A percentile compares a stretch with the other conserved stretches of the same genome.
Evolutionary conservation across 192 early-diverging fungal species (phyloP).

Genomic region (Mycoemilia scoparia): DNA sequence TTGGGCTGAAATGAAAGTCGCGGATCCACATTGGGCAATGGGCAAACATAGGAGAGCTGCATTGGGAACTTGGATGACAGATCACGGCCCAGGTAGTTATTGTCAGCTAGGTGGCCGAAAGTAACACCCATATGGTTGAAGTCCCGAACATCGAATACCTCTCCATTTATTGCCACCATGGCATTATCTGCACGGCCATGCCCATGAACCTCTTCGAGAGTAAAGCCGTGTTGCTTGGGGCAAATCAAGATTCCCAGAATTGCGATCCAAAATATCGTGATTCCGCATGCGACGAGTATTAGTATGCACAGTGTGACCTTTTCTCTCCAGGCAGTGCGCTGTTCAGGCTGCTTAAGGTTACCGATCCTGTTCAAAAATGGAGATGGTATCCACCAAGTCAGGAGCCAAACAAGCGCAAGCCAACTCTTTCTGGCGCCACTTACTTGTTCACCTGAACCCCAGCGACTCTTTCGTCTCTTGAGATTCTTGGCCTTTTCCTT

Average conservation of each 20-base stretch:
- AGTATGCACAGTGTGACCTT: conserved; percentile 80
- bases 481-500: conserved; percentile 28
- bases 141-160: conserved; percentile 58
- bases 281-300: conserved; percentile 51
- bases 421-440: conserved; percentile 57
- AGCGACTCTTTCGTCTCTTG: conserved; percentile 26
- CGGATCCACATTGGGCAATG: conserved; percentile 30
- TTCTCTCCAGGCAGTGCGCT: conserved; percentile 90
- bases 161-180: conserved; percentile 51
- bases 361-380: conserved; percentile 48
- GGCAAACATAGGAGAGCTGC: conserved; percentile 35
- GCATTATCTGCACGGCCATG: conserved; percentile 39
- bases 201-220: conserved; percentile 41
- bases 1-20: conserved; percentile 29
- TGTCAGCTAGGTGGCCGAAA: conserved; percentile 24
- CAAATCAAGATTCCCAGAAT: conserved; percentile 53
- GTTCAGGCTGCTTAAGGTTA: conserved; percentile 52
- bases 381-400: conserved; percentile 63
- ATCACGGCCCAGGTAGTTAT: conserved; percentile 48
- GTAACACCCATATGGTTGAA: conserved; percentile 37
- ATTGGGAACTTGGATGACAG: conserved; percentile 50
- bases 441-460: conserved; percentile 14
- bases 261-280: conserved; percentile 73
- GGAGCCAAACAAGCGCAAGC: conserved; percentile 60
- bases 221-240: conserved; percentile 52